phyloP scores from a whole-genome alignment of 805 yeast genomes.

The Clavispora fructus region DNA sequence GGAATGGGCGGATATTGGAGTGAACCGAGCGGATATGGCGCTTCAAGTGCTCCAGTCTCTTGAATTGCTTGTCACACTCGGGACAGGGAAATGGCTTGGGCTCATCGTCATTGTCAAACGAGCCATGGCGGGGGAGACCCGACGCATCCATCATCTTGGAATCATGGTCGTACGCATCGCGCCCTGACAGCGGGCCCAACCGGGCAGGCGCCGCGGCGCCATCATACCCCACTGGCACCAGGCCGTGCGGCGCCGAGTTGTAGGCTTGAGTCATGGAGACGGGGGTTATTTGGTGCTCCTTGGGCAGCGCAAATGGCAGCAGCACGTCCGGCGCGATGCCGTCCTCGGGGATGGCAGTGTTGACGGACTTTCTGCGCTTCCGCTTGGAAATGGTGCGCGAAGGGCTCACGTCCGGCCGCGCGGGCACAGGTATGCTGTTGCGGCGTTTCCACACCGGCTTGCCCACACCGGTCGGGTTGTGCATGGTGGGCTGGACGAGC shows the following conservation, averaged over 20 bases:
- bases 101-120: slow-evolving; percentile 8
- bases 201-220: neutral
- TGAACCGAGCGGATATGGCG: slow-evolving; percentile 40
- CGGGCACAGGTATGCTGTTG: slow-evolving; percentile 10
- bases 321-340: slow-evolving; percentile 1
- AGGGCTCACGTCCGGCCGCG: slow-evolving; percentile 2
- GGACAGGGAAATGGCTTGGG: slow-evolving; percentile 33
- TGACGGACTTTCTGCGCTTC: slow-evolving; percentile 10
- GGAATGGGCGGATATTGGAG: slow-evolving; percentile 41
- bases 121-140: neutral
- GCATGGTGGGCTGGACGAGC: slow-evolving; percentile 8
- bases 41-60: slow-evolving; percentile 40
- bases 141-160: neutral
- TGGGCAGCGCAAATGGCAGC: neutral
- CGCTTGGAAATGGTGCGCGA: slow-evolving; percentile 6
- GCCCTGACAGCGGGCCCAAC: neutral
- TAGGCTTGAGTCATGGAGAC: neutral
- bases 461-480: slow-evolving; percentile 27
- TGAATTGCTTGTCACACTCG: slow-evolving; percentile 39
- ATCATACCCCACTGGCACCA: neutral
- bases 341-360: slow-evolving; percentile 4
- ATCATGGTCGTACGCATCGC: neutral
- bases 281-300: neutral
- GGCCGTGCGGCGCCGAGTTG: neutral
- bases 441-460: slow-evolving; percentile 17